A percentile compares a stretch with the other conserved stretches of the same genome.
These are phyloP conservation scores for Colletotrichum kahawae DNA, from an alignment of 2,329 filamentous ascomycete species.

Conservation along the genomic window DNA sequence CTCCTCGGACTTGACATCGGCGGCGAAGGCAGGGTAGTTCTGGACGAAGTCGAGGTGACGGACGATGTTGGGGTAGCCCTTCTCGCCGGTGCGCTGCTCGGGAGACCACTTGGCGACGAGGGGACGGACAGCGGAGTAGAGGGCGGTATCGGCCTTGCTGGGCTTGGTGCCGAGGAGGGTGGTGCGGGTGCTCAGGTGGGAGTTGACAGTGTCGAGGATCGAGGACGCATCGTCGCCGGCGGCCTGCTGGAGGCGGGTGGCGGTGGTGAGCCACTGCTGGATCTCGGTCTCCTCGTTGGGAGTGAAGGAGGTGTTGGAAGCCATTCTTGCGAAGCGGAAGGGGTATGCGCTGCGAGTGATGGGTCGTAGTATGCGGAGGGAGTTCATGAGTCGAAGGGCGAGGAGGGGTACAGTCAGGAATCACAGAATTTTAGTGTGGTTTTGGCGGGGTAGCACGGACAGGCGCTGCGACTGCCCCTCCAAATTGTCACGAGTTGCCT, in stretches of 20 bases:
- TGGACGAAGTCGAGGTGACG: conserved; percentile 94
- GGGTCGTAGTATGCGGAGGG: conserved; percentile 43
- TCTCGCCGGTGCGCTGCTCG: conserved; percentile 88
- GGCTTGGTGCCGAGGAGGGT: conserved; percentile 90
- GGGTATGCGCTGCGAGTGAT: conserved; percentile 39
- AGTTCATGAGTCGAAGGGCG: conserved; percentile 41
- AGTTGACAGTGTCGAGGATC: conserved; percentile 81
- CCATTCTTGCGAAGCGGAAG: conserved; percentile 60
- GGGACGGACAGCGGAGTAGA: conserved; percentile 81
- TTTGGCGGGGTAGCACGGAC: conserved; percentile 11
- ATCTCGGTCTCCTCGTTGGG: conserved; percentile 85
- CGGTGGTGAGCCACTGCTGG: conserved; percentile 84
- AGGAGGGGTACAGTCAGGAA: neutral
- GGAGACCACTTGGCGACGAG: conserved; percentile 79
- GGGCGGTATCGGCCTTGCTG: conserved; percentile 82
- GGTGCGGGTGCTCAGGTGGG: conserved; percentile 85
- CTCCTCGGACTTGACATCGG: conserved; percentile 72
- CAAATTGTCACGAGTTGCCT: neutral
- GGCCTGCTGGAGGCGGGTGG: conserved; percentile 68
- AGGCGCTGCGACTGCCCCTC: conserved; percentile 9
- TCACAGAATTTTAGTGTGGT: conserved; percentile 11
- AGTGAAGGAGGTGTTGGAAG: conserved; percentile 73
- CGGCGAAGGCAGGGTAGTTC: conserved; percentile 77
- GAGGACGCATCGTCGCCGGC: conserved; percentile 62
- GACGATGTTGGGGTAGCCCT: conserved; percentile 89